Evolutionary conservation across 805 yeast genomes (phyloP), one percentile per base, ranked within the genome.

Genomic region (Crinitomyces ghanaensis): DNA sequence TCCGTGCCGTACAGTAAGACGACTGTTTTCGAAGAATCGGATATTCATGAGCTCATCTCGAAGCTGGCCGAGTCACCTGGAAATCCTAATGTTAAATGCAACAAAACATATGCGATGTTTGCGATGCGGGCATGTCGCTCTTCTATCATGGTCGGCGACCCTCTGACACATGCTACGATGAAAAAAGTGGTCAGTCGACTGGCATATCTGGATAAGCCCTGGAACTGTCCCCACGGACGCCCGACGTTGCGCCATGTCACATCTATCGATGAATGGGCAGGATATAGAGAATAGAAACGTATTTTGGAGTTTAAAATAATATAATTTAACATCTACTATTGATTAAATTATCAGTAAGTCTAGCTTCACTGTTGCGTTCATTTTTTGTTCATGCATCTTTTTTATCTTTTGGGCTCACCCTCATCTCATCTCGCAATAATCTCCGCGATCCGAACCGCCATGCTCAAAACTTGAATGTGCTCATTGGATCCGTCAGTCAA

Each of bases 41-140:
- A 88, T 57, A 74, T 91, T 37, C 63, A 77, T 44, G 98, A 91
- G 51, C 59, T 91, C 34, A 62, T 91, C 4, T 74, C 78, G 44
- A 49, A 78, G 36, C 57, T 85, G 8, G 70, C 68, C 37, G 79
- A 77, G 36, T 62, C 61, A 31, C 72, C 68, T 4, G 71, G 70
- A 1, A 53, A 59, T 29, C 39, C 49, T 12, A 29, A 42, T 6
- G 44, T 77, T 1, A 63, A 79, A 34, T 83, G 93, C 49, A 69
- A 84, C 1, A 91, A 86, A 48, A 74, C 85, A 4, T 64, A 93
- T 27, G 60, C 77, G 1, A 77, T 88, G 77, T 71, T 84, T 50
- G 97, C 98, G 0, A 77, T 82, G 93, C 67, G 95, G 44, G 96
- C 99, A 0, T 91, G 99, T 54, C 63, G 99, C 31, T 73, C 75